Conservation (phyloP, 306 rosid species). For the Prunus davidiana region DNA sequence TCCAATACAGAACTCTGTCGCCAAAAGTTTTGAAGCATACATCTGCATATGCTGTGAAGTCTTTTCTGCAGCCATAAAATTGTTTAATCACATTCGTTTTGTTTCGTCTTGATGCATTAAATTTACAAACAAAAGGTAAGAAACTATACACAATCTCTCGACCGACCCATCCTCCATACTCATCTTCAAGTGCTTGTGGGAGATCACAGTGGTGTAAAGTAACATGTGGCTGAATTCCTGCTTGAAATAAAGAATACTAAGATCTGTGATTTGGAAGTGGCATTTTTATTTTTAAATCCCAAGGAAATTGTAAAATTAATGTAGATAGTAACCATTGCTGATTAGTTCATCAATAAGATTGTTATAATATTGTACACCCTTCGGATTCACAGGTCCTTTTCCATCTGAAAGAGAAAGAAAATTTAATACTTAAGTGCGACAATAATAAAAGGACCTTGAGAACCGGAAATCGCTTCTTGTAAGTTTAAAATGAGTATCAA, state of each 20-base stretch:
- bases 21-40: conserved; percentile 77
- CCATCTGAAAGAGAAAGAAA: conserved; percentile 43
- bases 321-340: conserved; percentile 36
- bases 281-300: no score
- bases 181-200: conserved; percentile 76
- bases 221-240: conserved; percentile 78
- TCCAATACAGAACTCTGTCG: conserved; percentile 60
- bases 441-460: not conserved
- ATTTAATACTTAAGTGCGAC: not conserved
- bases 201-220: conserved; percentile 53
- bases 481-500: not conserved
- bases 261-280: no score
- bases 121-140: not conserved
- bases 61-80: conserved; percentile 50
- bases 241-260: not conserved
- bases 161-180: conserved; percentile 81
- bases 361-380: conserved; percentile 68
- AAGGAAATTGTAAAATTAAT: no score
- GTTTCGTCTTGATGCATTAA: not conserved
- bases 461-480: not conserved
- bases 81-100: not conserved
- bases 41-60: conserved; percentile 65
- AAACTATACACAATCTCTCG: conserved; percentile 46
- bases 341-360: conserved; percentile 65
- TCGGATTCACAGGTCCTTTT: conserved; percentile 65